A percentile compares a stretch with the other conserved stretches of the same genome.
Evolutionary conservation across 768 basidiomycete genomes (phyloP).

Genomic region (Suillus paluster): DNA sequence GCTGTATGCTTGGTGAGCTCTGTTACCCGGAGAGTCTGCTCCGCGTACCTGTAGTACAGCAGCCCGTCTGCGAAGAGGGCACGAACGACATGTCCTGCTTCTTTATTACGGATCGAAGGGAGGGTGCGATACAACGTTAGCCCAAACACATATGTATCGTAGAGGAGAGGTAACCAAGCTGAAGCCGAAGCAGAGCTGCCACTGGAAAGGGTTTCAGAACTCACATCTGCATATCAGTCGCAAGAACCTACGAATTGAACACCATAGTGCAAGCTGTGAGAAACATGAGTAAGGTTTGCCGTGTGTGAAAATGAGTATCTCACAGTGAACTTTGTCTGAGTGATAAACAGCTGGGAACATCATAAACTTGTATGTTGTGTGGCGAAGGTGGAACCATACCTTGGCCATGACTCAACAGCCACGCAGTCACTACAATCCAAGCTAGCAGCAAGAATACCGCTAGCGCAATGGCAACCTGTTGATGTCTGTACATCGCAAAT

Average conservation of each 20-base stretch:
- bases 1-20: conserved; percentile 21
- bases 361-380: conserved; percentile 9
- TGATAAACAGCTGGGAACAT: conserved; percentile 18
- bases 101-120: conserved; percentile 20
- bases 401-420: conserved; percentile 54
- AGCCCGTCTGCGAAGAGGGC: conserved; percentile 38
- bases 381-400: conserved; percentile 40
- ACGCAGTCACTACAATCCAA: conserved; percentile 54
- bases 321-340: conserved; percentile 11
- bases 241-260: conserved; percentile 31
- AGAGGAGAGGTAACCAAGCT: conserved; percentile 46
- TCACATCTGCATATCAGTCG: neutral
- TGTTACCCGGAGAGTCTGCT: neutral
- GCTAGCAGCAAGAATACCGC: conserved; percentile 39
- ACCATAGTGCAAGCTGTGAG: conserved; percentile 48
- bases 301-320: conserved; percentile 17
- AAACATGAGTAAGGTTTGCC: conserved; percentile 29
- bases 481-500: conserved; percentile 19
- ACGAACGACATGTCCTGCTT: conserved; percentile 22
- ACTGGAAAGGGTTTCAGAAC: conserved; percentile 14
- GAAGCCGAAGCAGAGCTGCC: conserved; percentile 36
- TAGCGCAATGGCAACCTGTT: conserved; percentile 14
- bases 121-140: conserved; percentile 39
- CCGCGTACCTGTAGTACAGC: conserved; percentile 39
- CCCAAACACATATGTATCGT: conserved; percentile 40